These are phyloP conservation scores for Thymus quinquecostatus DNA, from an alignment of 257 asterid genomes.

Conservation along the genomic window DNA sequence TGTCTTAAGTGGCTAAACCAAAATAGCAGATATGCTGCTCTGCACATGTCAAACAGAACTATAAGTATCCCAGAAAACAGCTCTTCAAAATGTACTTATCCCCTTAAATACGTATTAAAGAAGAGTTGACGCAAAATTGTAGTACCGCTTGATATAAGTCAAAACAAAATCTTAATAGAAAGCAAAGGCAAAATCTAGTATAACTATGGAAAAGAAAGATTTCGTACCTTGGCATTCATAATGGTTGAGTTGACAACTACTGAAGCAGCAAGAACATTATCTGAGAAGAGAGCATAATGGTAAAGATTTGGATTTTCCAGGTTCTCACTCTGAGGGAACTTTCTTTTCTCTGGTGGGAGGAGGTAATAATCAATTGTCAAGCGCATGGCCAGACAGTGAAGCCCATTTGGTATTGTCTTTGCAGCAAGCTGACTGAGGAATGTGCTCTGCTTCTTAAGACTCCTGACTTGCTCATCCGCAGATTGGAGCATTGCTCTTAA, in stretches of 20 bases:
- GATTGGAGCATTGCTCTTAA: slow-evolving; percentile 97
- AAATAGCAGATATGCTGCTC: slow-evolving; percentile 2
- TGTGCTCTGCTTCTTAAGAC: slow-evolving; percentile 97
- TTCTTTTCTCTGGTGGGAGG: slow-evolving; percentile 82
- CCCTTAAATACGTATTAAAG: neutral
- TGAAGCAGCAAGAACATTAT: slow-evolving; percentile 97
- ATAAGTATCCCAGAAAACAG: slow-evolving; percentile 10
- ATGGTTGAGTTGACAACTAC: slow-evolving; percentile 94
- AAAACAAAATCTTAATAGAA: neutral
- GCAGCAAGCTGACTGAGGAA: slow-evolving; percentile 96
- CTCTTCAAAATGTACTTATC: slow-evolving; percentile 21
- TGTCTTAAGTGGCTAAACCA: slow-evolving; percentile 23
- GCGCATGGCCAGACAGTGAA: slow-evolving; percentile 93
- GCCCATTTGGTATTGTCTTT: slow-evolving; percentile 94
- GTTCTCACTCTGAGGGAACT: slow-evolving; percentile 81
- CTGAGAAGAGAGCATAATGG: slow-evolving; percentile 97
- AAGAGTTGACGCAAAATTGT: neutral
- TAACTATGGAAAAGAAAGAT: slow-evolving; percentile 14
- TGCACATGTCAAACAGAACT: slow-evolving; percentile 13
- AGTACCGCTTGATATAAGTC: slow-evolving; percentile 2
- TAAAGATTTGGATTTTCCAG: slow-evolving; percentile 80
- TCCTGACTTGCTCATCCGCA: slow-evolving; percentile 97
- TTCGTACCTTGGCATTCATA: slow-evolving; percentile 80
- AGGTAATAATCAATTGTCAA: slow-evolving; percentile 89
- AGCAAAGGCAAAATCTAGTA: slow-evolving; percentile 12